Percentiles rank a stretch among this genome's conserved stretches.
Conservation (phyloP, 805 yeast species). For the Starmerella apis region DNA sequence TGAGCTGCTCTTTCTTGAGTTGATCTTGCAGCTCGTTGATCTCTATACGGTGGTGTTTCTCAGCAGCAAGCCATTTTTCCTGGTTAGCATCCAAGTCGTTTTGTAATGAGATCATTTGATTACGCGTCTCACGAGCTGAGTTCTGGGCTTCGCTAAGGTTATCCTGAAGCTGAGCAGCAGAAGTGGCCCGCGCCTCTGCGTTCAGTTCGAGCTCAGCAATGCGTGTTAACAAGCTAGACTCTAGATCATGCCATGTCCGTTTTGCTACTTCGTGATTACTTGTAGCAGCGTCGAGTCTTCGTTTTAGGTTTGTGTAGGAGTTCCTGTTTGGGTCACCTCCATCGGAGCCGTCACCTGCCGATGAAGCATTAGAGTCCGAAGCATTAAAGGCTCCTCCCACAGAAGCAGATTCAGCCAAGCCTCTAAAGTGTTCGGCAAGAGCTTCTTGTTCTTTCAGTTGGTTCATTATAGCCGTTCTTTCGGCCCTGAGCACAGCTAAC, state of each 20-base stretch:
- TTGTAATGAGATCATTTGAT: slow-evolving; percentile 10
- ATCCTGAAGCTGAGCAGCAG: slow-evolving; percentile 9
- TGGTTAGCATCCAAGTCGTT: slow-evolving; percentile 12
- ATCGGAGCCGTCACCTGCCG: neutral
- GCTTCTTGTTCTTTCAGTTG: slow-evolving; percentile 28
- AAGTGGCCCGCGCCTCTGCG: neutral
- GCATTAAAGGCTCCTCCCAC: neutral
- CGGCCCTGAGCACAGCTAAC: slow-evolving; percentile 30
- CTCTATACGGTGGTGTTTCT: neutral
- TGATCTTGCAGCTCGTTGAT: neutral
- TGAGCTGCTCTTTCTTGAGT: neutral
- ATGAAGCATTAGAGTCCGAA: neutral
- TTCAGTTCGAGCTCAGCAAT: slow-evolving; percentile 31
- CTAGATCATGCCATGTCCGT: slow-evolving; percentile 75
- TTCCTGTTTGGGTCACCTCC: slow-evolving; percentile 5
- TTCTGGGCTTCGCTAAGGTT: slow-evolving; percentile 16
- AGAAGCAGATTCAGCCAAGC: slow-evolving; percentile 41
- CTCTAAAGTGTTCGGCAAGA: slow-evolving; percentile 57
- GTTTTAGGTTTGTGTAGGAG: slow-evolving; percentile 33
- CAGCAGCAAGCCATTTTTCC: neutral
- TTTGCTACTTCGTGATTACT: slow-evolving; percentile 64
- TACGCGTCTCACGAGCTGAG: slow-evolving; percentile 9
- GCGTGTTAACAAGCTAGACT: slow-evolving; percentile 47
- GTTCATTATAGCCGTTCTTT: slow-evolving; percentile 34
- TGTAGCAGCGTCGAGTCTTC: slow-evolving; percentile 40